Conservation (phyloP, 345 rosid genomes). For the Linum lewisii region DNA sequence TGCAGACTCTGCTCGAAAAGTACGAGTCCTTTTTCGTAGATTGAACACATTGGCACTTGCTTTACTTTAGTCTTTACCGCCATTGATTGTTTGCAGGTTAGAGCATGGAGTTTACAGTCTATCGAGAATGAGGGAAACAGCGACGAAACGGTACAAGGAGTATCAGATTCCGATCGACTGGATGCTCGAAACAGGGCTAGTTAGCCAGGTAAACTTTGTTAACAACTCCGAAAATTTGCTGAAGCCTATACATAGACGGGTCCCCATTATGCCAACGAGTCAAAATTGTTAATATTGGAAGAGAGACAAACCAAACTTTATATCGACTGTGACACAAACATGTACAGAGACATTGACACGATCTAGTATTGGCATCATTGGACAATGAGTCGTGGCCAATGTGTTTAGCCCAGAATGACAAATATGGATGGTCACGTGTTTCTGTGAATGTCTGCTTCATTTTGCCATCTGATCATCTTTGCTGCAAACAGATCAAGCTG, state of each 20-base stretch:
- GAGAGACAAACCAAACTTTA: constrained; percentile 12
- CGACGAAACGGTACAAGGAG: constrained; percentile 48
- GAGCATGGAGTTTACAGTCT: constrained; percentile 89
- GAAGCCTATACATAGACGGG: constrained; percentile 1
- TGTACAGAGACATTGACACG: constrained; percentile 6
- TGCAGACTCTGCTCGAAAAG: constrained; percentile 93
- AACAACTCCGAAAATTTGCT: too few relatives aligned
- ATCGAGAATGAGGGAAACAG: constrained; percentile 86
- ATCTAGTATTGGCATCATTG: constrained; percentile 9
- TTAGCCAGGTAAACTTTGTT: constrained; percentile 50
- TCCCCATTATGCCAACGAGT: constrained; percentile 7
- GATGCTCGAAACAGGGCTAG: constrained; percentile 92
- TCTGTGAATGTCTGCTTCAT: neutral
- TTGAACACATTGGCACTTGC: neutral
- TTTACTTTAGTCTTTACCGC: neutral
- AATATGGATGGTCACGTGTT: constrained; percentile 37
- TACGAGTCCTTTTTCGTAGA: constrained; percentile 13
- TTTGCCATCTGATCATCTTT: neutral
- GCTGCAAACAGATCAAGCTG: constrained; percentile 49
- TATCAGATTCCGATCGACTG: constrained; percentile 79
- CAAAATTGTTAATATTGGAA: constrained; percentile 6
- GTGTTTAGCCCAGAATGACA: neutral
- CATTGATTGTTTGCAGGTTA: constrained; percentile 33
- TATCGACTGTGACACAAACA: neutral
- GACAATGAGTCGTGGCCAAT: neutral